Evolutionary conservation across 2,329 filamentous ascomycete genomes (phyloP).

Genomic region (Cytospora piceicola): DNA sequence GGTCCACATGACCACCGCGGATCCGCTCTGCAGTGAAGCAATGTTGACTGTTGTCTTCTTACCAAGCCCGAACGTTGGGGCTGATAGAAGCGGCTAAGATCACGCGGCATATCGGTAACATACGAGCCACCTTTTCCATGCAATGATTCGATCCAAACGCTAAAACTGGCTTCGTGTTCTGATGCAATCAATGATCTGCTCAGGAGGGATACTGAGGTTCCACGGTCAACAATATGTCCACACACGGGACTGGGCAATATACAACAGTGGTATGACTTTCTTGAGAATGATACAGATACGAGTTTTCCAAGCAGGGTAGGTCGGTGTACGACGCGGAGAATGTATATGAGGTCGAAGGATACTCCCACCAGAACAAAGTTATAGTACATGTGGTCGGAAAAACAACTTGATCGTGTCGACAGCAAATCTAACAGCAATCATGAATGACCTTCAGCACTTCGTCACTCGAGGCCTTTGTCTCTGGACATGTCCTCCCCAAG

Average conservation of each 20-base stretch:
- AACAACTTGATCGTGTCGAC: background rate
- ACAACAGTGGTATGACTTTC: background rate
- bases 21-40: too few species aligned
- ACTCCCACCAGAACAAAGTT: background rate
- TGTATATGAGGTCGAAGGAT: background rate
- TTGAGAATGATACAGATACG: background rate
- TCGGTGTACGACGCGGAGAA: background rate
- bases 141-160: background rate
- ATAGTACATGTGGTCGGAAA: background rate
- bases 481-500: background rate
- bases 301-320: too few species aligned
- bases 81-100: background rate
- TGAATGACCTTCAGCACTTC: conserved; percentile 5
- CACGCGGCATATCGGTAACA: background rate
- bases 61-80: background rate
- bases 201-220: background rate
- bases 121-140: background rate
- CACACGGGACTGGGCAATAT: background rate
- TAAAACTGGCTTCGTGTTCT: background rate
- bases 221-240: background rate
- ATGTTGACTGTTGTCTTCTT: background rate
- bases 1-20: too few species aligned
- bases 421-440: background rate
- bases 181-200: background rate
- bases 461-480: background rate